These are phyloP conservation scores for Thermochaetoides dissita DNA, from an alignment of 2,329 filamentous ascomycete genomes.

Conservation along the genomic window DNA sequence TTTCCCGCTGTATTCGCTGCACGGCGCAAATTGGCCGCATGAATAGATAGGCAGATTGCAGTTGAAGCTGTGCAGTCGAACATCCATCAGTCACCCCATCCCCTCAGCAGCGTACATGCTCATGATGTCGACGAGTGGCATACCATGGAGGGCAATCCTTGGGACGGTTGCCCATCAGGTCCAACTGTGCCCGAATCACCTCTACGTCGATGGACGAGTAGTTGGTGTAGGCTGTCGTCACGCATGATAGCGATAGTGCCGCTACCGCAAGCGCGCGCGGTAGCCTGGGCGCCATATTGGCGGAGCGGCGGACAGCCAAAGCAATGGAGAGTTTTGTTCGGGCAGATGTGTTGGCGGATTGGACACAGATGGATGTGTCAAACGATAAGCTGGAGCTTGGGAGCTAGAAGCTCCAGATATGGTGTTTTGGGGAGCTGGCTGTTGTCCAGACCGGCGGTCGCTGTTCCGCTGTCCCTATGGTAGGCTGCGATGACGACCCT, in stretches of 20 bases:
- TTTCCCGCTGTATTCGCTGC: constrained; percentile 81
- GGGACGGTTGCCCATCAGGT: constrained; percentile 59
- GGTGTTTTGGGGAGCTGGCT: too few relatives aligned
- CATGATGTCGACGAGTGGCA: constrained; percentile 15
- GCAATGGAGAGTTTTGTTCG: too few relatives aligned
- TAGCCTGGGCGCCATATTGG: constrained; percentile 27
- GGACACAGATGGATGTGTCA: too few relatives aligned
- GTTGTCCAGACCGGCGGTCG: too few relatives aligned
- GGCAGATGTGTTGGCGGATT: too few relatives aligned
- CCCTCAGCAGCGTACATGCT: too few relatives aligned
- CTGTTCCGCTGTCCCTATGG: too few relatives aligned
- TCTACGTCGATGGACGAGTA: constrained; percentile 49
- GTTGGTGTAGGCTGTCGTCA: constrained; percentile 31
- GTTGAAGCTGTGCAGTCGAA: constrained; percentile 60
- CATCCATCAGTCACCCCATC: constrained; percentile 6
- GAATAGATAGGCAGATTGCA: constrained; percentile 86
- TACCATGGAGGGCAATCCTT: constrained; percentile 68
- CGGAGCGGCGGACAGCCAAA: constrained; percentile 1
- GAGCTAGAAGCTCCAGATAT: too few relatives aligned
- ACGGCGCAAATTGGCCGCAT: constrained; percentile 80
- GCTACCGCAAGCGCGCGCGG: constrained; percentile 26
- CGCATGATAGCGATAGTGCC: constrained; percentile 26
- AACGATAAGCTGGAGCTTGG: too few relatives aligned
- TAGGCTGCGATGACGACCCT: too few relatives aligned
- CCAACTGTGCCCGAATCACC: constrained; percentile 50